Evolutionary conservation across 176 grass and related monocot species (phyloP).

Genomic region (bread wheat (Triticum aestivum)): IWGSC_CS_RefSeq_v2.1 NC_057803.1:673204754-673205253

Average conservation of each 20-base stretch:
- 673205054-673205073: conserved; percentile 49
- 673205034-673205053: background rate
- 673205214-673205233: conserved; percentile 21
- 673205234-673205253: conserved; percentile 25
- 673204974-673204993: conserved; percentile 37
- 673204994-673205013: conserved; percentile 33
- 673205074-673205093: conserved; percentile 71
- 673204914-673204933: conserved; percentile 50
- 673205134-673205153: conserved; percentile 17
- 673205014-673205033: conserved; percentile 36
- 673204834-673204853: conserved; percentile 27
- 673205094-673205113: conserved; percentile 33
- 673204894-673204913: conserved; percentile 43
- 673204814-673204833: conserved; percentile 29
- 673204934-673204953: conserved; percentile 79
- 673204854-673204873: background rate
- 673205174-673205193: background rate
- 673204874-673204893: background rate
- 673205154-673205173: conserved; percentile 37
- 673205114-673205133: conserved; percentile 40
- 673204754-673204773: conserved; percentile 82
- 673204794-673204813: background rate
- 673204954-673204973: conserved; percentile 74
- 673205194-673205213: conserved; percentile 20
- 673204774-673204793: conserved; percentile 59